phyloP scores from a whole-genome alignment of 495 filamentous ascomycete genomes.

The Penicillium coffeae region DNA sequence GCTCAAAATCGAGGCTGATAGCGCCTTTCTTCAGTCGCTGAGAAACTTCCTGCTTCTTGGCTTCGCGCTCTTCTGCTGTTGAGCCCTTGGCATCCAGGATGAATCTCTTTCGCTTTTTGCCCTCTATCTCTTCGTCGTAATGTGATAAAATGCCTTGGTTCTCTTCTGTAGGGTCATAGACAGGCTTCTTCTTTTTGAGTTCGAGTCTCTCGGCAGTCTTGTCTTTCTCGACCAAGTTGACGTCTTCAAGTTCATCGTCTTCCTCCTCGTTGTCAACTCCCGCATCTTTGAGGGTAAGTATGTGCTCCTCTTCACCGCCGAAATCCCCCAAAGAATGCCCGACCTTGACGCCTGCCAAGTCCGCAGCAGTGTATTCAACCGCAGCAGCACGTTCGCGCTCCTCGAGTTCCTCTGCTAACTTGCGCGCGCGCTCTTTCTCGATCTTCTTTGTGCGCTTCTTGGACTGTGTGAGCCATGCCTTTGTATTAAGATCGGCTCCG shows the following conservation, averaged over 20 bases:
- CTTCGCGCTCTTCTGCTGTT: conserved; percentile 58
- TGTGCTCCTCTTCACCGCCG: conserved; percentile 70
- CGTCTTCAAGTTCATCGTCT: conserved; percentile 86
- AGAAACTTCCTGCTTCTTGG: conserved; percentile 53
- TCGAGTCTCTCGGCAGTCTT: conserved; percentile 71
- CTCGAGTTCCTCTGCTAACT: conserved; percentile 70
- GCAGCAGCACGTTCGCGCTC: conserved; percentile 52
- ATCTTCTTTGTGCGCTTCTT: conserved; percentile 93
- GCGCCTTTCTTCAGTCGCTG: conserved; percentile 61
- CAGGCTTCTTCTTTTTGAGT: conserved; percentile 86
- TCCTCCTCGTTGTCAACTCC: conserved; percentile 84
- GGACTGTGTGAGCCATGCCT: conserved; percentile 75
- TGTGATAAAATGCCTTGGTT: conserved; percentile 71
- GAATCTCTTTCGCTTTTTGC: conserved; percentile 86
- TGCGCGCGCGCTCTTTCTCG: conserved; percentile 66
- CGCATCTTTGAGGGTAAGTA: conserved; percentile 87
- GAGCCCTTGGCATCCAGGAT: conserved; percentile 75
- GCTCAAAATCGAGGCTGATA: conserved; percentile 71
- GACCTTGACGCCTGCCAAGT: conserved; percentile 87
- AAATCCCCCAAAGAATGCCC: conserved; percentile 78
- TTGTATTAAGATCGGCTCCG: conserved; percentile 66
- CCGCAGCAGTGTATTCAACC: conserved; percentile 67
- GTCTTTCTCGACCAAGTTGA: conserved; percentile 74
- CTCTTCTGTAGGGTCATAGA: conserved; percentile 75
- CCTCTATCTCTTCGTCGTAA: conserved; percentile 93